phyloP scores from a whole-genome alignment of 2,329 filamentous ascomycete species.

The Fusarium veterinarium region DNA sequence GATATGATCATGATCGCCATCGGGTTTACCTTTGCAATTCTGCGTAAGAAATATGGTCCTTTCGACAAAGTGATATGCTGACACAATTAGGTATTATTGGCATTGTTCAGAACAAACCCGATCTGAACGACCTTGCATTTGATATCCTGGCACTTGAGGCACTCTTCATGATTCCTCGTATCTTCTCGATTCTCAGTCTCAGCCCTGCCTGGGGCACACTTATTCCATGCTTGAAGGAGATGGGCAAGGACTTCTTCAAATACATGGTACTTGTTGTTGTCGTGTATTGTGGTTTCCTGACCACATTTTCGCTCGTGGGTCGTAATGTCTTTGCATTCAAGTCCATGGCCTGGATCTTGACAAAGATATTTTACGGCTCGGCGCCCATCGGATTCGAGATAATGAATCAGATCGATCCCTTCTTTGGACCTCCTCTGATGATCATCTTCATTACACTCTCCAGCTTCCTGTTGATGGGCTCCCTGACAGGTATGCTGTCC shows the following conservation, averaged over 20 bases:
- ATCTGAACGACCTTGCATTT: conserved; percentile 82
- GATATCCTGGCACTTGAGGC: conserved; percentile 91
- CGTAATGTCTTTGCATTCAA: conserved; percentile 72
- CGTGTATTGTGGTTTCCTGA: conserved; percentile 88
- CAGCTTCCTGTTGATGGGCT: conserved; percentile 82
- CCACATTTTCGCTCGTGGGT: conserved; percentile 84
- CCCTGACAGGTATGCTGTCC: conserved; percentile 80
- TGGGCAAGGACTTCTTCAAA: conserved; percentile 92
- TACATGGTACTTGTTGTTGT: conserved; percentile 84
- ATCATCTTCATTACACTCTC: conserved; percentile 82
- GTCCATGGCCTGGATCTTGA: conserved; percentile 80
- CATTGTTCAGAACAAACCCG: conserved; percentile 62
- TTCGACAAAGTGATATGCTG: neutral
- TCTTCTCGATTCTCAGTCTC: conserved; percentile 87
- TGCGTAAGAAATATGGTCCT: conserved; percentile 65
- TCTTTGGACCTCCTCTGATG: conserved; percentile 71
- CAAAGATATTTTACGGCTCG: conserved; percentile 84
- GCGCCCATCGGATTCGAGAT: conserved; percentile 79
- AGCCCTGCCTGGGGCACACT: conserved; percentile 91
- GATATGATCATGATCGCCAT: conserved; percentile 80
- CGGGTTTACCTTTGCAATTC: conserved; percentile 75
- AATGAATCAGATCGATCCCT: conserved; percentile 68
- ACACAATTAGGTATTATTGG: conserved; percentile 48
- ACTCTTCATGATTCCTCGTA: conserved; percentile 87
- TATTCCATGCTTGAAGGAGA: conserved; percentile 91